These are phyloP conservation scores for Ganoderma resinaceum DNA, from an alignment of 1,284 basidiomycete genomes.

Conservation along the genomic window DNA sequence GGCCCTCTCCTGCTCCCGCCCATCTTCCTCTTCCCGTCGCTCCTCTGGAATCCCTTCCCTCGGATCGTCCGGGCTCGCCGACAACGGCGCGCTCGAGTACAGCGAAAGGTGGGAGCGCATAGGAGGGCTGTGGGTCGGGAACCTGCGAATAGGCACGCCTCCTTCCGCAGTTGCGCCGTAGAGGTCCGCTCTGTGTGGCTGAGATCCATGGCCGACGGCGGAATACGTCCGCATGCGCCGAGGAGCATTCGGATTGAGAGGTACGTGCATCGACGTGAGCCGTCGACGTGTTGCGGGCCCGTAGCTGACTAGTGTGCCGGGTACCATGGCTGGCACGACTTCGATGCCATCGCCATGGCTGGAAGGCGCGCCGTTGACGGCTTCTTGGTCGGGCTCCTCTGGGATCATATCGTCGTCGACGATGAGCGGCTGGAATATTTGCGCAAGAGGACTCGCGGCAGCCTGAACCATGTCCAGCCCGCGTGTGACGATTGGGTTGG, in stretches of 20 bases:
- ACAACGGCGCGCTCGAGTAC: conserved; percentile 34
- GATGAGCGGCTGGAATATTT: conserved; percentile 72
- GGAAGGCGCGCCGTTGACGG: conserved; percentile 18
- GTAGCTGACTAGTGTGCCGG: conserved; percentile 52
- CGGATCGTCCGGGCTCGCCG: conserved; percentile 42
- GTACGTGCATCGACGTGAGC: conserved; percentile 51
- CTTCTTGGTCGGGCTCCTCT: conserved; percentile 41
- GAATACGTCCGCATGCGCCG: conserved; percentile 22
- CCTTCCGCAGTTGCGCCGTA: conserved; percentile 14
- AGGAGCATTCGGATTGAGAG: conserved; percentile 23
- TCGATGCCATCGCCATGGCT: conserved; percentile 3
- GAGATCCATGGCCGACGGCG: conserved; percentile 5
- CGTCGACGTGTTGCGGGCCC: conserved; percentile 65
- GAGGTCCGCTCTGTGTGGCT: conserved; percentile 12
- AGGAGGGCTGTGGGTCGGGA: conserved; percentile 33
- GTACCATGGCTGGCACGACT: not conserved
- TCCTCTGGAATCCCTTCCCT: conserved; percentile 8
- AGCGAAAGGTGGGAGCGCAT: conserved; percentile 28
- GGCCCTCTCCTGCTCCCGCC: conserved; percentile 46
- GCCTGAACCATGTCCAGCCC: conserved; percentile 49
- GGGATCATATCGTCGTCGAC: conserved; percentile 53
- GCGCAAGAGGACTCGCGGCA: conserved; percentile 70
- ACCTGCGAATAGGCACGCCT: conserved; percentile 29
- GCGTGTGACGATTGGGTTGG: conserved; percentile 55
- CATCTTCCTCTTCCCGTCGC: conserved; percentile 47